Conservation (phyloP, 2,329 filamentous ascomycete genomes). For the Ophiostoma populinum region DNA sequence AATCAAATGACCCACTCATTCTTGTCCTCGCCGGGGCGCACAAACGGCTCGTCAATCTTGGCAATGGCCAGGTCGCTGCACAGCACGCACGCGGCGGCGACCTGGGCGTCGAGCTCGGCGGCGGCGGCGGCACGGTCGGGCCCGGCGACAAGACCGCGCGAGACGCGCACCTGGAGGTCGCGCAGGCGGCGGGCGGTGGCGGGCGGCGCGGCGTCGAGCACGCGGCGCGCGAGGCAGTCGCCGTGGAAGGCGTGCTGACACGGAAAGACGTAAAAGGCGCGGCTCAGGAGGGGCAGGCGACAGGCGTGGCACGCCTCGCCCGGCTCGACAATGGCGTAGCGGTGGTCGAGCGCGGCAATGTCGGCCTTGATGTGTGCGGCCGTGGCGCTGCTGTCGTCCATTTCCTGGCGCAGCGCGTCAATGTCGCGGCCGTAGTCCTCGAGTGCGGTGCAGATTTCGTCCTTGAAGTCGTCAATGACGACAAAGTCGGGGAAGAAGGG, state of each 20-base stretch:
- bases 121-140: slow-evolving; percentile 62
- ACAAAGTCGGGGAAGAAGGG: slow-evolving; percentile 98
- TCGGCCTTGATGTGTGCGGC: slow-evolving; percentile 82
- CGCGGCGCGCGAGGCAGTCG: slow-evolving; percentile 75
- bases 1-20: slow-evolving; percentile 53
- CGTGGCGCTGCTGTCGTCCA: slow-evolving; percentile 85
- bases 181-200: slow-evolving; percentile 64
- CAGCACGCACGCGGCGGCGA: slow-evolving; percentile 83
- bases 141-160: slow-evolving; percentile 54
- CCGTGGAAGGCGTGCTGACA: slow-evolving; percentile 97
- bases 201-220: slow-evolving; percentile 64
- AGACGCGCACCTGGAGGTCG: slow-evolving; percentile 72
- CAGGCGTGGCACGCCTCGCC: slow-evolving; percentile 90
- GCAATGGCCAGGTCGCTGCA: slow-evolving; percentile 94
- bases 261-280: slow-evolving; percentile 96
- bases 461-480: slow-evolving; percentile 97
- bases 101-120: slow-evolving; percentile 75
- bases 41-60: slow-evolving; percentile 83
- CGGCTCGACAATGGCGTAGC: slow-evolving; percentile 92
- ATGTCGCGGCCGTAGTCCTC: slow-evolving; percentile 90
- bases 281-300: slow-evolving; percentile 64
- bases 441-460: slow-evolving; percentile 85
- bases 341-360: slow-evolving; percentile 66
- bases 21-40: slow-evolving; percentile 52
- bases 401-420: slow-evolving; percentile 73